phyloP scores from a whole-genome alignment of 768 basidiomycete genomes.

The Xerocomellus dryophilus region DNA sequence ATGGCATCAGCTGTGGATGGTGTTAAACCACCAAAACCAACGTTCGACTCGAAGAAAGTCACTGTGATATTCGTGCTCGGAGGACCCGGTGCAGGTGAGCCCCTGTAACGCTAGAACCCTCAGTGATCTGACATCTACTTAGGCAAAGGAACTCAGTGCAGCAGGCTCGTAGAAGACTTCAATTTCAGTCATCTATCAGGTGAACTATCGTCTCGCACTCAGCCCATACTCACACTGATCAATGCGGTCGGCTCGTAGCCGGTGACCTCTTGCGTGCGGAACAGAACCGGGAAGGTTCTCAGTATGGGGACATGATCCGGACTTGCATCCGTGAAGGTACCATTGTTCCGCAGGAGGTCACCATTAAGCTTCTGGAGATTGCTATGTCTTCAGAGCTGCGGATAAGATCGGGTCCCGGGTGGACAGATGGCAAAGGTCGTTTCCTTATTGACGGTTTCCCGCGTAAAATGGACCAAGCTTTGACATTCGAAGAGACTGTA shows the following conservation, averaged over 20 bases:
- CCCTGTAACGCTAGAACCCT: neutral
- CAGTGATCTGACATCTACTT: constrained; percentile 7
- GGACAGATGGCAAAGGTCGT: constrained; percentile 70
- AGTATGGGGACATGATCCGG: constrained; percentile 81
- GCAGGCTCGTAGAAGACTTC: constrained; percentile 76
- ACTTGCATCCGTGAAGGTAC: constrained; percentile 86
- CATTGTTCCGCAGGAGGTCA: constrained; percentile 97
- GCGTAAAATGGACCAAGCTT: constrained; percentile 96
- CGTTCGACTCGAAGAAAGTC: constrained; percentile 69
- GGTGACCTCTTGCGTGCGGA: constrained; percentile 98
- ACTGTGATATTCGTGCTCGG: constrained; percentile 94
- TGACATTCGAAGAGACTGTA: constrained; percentile 85
- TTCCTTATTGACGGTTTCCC: constrained; percentile 98
- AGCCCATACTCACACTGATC: constrained; percentile 9
- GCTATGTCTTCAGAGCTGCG: constrained; percentile 74
- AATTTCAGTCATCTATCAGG: constrained; percentile 93
- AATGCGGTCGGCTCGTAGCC: constrained; percentile 44
- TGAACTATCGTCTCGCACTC: constrained; percentile 32
- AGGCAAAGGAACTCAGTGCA: constrained; percentile 98
- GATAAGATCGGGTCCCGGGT: constrained; percentile 46
- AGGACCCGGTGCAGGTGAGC: constrained; percentile 89
- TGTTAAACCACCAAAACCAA: constrained; percentile 8
- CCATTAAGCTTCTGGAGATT: constrained; percentile 90
- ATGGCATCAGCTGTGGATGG: constrained; percentile 17
- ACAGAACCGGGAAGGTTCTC: constrained; percentile 79